These are phyloP conservation scores for Coemansia sp. DNA, from an alignment of 192 early-diverging fungal species.

Conservation along the genomic window DNA sequence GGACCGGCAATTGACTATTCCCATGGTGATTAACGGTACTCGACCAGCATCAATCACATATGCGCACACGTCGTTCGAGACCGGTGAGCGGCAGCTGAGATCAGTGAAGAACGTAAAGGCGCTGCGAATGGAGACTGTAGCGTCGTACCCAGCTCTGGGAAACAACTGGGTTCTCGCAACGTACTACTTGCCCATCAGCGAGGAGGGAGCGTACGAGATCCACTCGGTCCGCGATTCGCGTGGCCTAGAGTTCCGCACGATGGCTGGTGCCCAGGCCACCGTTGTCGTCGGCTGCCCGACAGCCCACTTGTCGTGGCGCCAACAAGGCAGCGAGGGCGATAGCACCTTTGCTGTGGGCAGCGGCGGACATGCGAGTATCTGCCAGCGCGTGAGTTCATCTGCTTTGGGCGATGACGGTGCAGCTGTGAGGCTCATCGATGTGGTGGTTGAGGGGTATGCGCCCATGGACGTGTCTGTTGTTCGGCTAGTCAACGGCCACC, in stretches of 20 bases:
- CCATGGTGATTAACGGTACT: constrained; percentile 53
- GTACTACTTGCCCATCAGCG: constrained; percentile 36
- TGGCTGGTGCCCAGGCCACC: constrained; percentile 33
- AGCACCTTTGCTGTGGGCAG: constrained; percentile 31
- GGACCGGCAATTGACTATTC: constrained; percentile 23
- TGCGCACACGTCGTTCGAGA: constrained; percentile 43
- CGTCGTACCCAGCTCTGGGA: constrained; percentile 36
- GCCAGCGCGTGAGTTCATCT: constrained; percentile 27
- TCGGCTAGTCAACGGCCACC: constrained; percentile 46
- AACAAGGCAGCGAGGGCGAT: constrained; percentile 2
- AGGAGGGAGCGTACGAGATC: constrained; percentile 48
- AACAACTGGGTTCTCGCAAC: constrained; percentile 45
- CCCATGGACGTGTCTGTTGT: constrained; percentile 49
- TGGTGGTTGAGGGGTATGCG: constrained; percentile 44
- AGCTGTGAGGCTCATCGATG: constrained; percentile 25
- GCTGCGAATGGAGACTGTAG: constrained; percentile 26
- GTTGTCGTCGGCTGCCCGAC: constrained; percentile 45
- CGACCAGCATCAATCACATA: constrained; percentile 43
- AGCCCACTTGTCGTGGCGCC: constrained; percentile 44
- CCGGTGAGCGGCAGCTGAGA: constrained; percentile 33
- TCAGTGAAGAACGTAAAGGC: constrained; percentile 25
- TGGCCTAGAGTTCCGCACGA: constrained; percentile 49
- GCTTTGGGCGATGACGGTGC: background rate
- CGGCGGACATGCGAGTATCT: constrained; percentile 51
- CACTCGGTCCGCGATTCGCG: constrained; percentile 38